These are phyloP conservation scores for Cyberlindnera lachancei DNA, from an alignment of 805 yeast species.

Conservation along the genomic window DNA sequence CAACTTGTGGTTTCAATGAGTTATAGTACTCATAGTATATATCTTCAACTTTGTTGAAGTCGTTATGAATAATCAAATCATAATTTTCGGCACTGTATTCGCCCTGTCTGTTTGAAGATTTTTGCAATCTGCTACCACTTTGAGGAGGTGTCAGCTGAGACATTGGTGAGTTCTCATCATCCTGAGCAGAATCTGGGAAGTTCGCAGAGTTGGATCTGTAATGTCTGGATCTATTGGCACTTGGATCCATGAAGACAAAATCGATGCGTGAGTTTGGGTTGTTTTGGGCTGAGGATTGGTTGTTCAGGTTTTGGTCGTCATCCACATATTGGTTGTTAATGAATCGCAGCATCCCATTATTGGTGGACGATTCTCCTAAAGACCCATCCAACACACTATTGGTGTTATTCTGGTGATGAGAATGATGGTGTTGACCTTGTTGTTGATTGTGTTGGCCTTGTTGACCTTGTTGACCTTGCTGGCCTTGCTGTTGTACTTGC, in stretches of 20 bases:
- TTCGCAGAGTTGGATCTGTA: conserved; percentile 15
- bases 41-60: conserved; percentile 21
- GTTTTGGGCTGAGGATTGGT: conserved; percentile 7
- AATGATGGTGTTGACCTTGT: conserved; percentile 9
- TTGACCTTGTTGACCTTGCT: conserved; percentile 3
- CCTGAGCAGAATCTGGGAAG: conserved; percentile 11
- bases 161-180: conserved; percentile 16
- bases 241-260: conserved; percentile 25
- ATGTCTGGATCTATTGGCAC: conserved; percentile 19
- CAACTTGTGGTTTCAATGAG: conserved; percentile 26
- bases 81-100: conserved; percentile 24
- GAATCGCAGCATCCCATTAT: conserved; percentile 22
- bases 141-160: conserved; percentile 14
- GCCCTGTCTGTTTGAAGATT: conserved; percentile 40
- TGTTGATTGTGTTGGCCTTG: conserved; percentile 11
- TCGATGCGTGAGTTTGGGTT: conserved; percentile 20
- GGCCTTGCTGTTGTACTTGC: conserved; percentile 4
- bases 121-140: conserved; percentile 15
- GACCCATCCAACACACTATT: conserved; percentile 14
- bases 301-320: conserved; percentile 17
- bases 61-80: conserved; percentile 31
- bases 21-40: conserved; percentile 25
- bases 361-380: conserved; percentile 14
- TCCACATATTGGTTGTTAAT: conserved; percentile 25
- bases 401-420: conserved; percentile 11